phyloP scores from a whole-genome alignment of 2,329 filamentous ascomycete genomes.

The Neofusicoccum cordaticola region DNA sequence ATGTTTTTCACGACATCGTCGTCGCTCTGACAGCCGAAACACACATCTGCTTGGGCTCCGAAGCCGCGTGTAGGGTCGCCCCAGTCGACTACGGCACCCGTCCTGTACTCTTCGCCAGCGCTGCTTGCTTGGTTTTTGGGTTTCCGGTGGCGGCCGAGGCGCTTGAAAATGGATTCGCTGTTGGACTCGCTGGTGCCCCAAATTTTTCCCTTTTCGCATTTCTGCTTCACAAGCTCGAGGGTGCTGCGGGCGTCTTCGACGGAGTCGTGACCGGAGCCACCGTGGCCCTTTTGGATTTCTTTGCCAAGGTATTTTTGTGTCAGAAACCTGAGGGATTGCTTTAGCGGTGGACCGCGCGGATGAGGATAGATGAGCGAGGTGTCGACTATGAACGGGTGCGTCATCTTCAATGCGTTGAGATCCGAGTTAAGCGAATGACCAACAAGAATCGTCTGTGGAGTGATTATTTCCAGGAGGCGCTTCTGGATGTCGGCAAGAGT shows the following conservation, averaged over 20 bases:
- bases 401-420: conserved; percentile 77
- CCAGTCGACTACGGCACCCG: conserved; percentile 82
- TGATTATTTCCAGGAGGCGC: conserved; percentile 69
- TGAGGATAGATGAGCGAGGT: conserved; percentile 89
- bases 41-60: conserved; percentile 54
- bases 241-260: conserved; percentile 90
- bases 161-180: conserved; percentile 85
- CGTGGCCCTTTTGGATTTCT: conserved; percentile 79
- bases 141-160: conserved; percentile 60
- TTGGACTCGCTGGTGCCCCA: conserved; percentile 81
- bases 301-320: conserved; percentile 79
- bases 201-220: conserved; percentile 84
- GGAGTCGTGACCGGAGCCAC: conserved; percentile 77
- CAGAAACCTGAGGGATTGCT: conserved; percentile 87
- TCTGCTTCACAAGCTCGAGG: conserved; percentile 89
- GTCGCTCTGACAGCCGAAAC: conserved; percentile 58
- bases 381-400: conserved; percentile 91
- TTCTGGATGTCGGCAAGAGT: conserved; percentile 79
- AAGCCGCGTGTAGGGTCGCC: conserved; percentile 69
- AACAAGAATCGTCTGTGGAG: conserved; percentile 69
- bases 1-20: conserved; percentile 56
- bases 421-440: conserved; percentile 83
- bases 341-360: conserved; percentile 81
- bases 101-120: conserved; percentile 53
- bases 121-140: conserved; percentile 36